Conservation (phyloP, 2,329 filamentous ascomycete genomes). For the Ceratocystiopsis minuta region DNA sequence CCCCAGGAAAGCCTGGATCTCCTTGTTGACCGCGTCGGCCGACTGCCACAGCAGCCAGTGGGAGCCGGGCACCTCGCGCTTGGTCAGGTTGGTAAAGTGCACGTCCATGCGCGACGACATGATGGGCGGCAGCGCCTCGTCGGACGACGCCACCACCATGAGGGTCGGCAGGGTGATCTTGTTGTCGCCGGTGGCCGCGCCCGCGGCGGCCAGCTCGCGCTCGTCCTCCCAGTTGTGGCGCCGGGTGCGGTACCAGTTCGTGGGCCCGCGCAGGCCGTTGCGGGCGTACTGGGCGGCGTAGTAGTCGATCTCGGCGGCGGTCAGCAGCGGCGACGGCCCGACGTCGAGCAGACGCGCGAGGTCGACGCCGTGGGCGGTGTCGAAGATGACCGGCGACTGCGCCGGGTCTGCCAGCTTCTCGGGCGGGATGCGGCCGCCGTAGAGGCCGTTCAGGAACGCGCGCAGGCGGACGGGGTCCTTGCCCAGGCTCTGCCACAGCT, state of each 20-base stretch:
- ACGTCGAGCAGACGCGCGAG: slow-evolving; percentile 45
- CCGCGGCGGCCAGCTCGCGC: slow-evolving; percentile 27
- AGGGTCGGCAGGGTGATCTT: slow-evolving; percentile 46
- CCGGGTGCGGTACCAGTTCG: slow-evolving; percentile 75
- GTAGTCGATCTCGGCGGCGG: slow-evolving; percentile 53
- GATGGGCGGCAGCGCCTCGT: slow-evolving; percentile 52
- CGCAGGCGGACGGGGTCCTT: slow-evolving; percentile 37
- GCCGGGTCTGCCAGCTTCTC: slow-evolving; percentile 22
- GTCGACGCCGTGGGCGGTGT: slow-evolving; percentile 40
- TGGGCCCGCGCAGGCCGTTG: slow-evolving; percentile 57
- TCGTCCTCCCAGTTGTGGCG: slow-evolving; percentile 66
- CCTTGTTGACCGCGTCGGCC: slow-evolving; percentile 48
- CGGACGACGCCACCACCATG: slow-evolving; percentile 55
- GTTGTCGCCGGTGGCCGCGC: slow-evolving; percentile 27
- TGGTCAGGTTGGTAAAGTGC: slow-evolving; percentile 44
- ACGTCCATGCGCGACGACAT: slow-evolving; percentile 57
- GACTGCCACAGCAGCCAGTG: slow-evolving; percentile 78
- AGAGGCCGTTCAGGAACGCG: slow-evolving; percentile 53
- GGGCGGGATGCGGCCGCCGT: slow-evolving; percentile 33
- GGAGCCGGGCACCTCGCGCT: slow-evolving; percentile 44
- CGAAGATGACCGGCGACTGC: slow-evolving; percentile 18
- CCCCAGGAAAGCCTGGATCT: slow-evolving; percentile 50
- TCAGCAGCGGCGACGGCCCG: slow-evolving; percentile 38
- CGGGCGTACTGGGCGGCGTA: slow-evolving; percentile 57
- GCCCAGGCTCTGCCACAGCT: slow-evolving; percentile 39